phyloP scores from a whole-genome alignment of 2,329 filamentous ascomycete species.

The Myotisia sp. region DNA sequence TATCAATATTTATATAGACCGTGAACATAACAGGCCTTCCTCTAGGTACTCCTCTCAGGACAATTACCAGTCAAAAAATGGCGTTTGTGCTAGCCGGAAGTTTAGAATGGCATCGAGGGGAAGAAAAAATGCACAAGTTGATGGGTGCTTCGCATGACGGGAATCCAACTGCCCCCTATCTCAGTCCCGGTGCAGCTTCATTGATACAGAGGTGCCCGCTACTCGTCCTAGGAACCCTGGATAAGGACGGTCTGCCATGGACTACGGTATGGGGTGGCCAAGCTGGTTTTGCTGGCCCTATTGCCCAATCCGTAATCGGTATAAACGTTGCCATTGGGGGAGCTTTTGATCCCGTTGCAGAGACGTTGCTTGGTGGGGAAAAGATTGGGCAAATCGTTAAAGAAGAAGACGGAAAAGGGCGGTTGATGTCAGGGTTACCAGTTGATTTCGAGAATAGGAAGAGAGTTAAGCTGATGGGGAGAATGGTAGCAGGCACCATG shows the following conservation, averaged over 20 bases:
- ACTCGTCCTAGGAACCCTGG: slow-evolving; percentile 59
- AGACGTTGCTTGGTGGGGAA: slow-evolving; percentile 41
- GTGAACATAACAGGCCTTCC: too few relatives aligned
- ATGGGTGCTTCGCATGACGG: slow-evolving; percentile 43
- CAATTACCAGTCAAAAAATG: too few relatives aligned
- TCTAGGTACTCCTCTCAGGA: too few relatives aligned
- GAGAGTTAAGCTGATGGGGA: slow-evolving; percentile 59
- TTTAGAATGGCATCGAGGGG: slow-evolving; percentile 48
- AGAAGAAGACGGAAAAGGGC: slow-evolving; percentile 22
- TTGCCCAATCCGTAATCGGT: slow-evolving; percentile 51
- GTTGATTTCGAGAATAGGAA: slow-evolving; percentile 54
- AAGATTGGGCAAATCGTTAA: slow-evolving; percentile 32
- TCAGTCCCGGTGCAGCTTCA: slow-evolving; percentile 47
- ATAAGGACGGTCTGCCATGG: slow-evolving; percentile 54
- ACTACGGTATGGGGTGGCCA: slow-evolving; percentile 65
- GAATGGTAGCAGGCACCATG: slow-evolving; percentile 51
- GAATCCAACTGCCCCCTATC: slow-evolving; percentile 54
- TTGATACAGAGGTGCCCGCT: slow-evolving; percentile 51
- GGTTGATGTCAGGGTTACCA: slow-evolving; percentile 47
- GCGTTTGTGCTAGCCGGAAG: slow-evolving; percentile 14
- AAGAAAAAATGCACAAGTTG: slow-evolving; percentile 48
- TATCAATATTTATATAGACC: too few relatives aligned
- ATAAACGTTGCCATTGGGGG: slow-evolving; percentile 48
- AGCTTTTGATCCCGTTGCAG: slow-evolving; percentile 54
- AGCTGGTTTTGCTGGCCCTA: slow-evolving; percentile 47